A percentile compares a stretch with the other conserved stretches of the same genome.
Evolutionary conservation across 139 green algal species (phyloP).

Genomic region (Yamagishiella unicocca): DNA sequence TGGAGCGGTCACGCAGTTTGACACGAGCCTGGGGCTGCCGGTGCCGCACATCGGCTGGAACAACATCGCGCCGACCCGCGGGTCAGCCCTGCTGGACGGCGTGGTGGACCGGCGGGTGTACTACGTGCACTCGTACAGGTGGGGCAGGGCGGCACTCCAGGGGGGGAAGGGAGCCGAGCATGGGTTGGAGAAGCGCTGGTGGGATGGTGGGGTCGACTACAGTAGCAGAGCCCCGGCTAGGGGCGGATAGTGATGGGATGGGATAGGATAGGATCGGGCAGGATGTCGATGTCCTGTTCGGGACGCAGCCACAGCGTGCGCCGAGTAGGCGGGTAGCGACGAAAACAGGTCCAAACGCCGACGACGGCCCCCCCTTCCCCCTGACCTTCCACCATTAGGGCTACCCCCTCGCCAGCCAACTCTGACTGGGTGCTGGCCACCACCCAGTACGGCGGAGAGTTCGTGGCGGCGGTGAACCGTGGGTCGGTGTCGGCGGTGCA

Average conservation of each 20-base stretch:
- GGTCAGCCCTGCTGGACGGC: constrained; percentile 68
- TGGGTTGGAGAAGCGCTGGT: too few relatives aligned
- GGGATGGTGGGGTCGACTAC: too few relatives aligned
- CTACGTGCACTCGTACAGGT: constrained; percentile 98
- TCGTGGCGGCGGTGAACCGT: constrained; percentile 87
- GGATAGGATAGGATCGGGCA: too few relatives aligned
- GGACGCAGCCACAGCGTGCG: too few relatives aligned
- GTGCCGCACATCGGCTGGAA: constrained; percentile 99
- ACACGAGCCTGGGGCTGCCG: constrained; percentile 77
- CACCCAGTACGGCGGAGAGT: constrained; percentile 90
- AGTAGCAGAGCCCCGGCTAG: too few relatives aligned
- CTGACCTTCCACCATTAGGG: constrained; percentile 50
- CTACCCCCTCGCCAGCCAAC: constrained; percentile 74
- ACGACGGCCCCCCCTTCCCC: not conserved
- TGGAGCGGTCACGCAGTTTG: constrained; percentile 82
- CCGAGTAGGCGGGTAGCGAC: too few relatives aligned
- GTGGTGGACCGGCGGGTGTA: constrained; percentile 90
- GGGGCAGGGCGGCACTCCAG: not conserved
- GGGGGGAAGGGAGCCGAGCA: not conserved
- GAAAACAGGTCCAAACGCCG: too few relatives aligned
- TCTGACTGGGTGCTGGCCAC: constrained; percentile 95
- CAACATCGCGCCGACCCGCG: constrained; percentile 67
- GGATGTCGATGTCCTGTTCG: too few relatives aligned
- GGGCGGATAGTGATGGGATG: too few relatives aligned
- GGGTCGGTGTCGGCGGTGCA: constrained; percentile 90